phyloP scores from a whole-genome alignment of 176 grass and related monocot species.

The Dactylis glomerata region DNA sequence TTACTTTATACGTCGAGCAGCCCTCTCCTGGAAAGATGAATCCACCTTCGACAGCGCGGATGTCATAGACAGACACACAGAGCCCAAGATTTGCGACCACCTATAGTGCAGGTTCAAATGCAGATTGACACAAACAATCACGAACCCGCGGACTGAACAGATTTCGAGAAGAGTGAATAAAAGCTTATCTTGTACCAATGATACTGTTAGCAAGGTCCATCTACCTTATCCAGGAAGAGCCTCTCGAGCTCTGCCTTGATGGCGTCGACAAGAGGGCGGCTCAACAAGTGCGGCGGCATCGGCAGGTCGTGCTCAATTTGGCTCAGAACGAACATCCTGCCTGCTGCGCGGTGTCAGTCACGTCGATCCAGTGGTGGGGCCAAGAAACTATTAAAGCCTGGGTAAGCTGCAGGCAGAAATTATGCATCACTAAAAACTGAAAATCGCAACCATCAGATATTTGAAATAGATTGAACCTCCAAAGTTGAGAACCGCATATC shows the following conservation, averaged over 20 bases:
- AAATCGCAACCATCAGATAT: no score
- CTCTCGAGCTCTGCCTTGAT: slow-evolving; percentile 75
- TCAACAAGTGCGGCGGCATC: slow-evolving; percentile 75
- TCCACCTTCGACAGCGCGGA: slow-evolving; percentile 63
- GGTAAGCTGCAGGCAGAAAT: no score
- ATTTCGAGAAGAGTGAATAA: background rate
- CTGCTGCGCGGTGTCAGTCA: background rate
- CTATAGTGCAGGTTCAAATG: slow-evolving; percentile 14
- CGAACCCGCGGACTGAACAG: background rate
- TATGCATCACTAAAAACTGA: no score
- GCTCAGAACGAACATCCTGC: slow-evolving; percentile 78
- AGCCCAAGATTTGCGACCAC: slow-evolving; percentile 77
- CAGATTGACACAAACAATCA: background rate
- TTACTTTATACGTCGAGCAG: slow-evolving; percentile 75
- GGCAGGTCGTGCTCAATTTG: slow-evolving; percentile 67
- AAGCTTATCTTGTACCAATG: background rate
- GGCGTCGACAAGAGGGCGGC: slow-evolving; percentile 53
- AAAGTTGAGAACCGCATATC: no score
- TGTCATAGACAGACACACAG: slow-evolving; percentile 78
- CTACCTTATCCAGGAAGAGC: slow-evolving; percentile 85
- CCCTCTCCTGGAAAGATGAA: slow-evolving; percentile 77
- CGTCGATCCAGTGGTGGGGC: no score
- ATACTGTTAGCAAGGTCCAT: background rate
- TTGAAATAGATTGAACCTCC: no score
- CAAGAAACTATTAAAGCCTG: no score